These are phyloP conservation scores for Aureobasidium vineae DNA, from an alignment of 2,329 filamentous ascomycete genomes.

Conservation along the genomic window DNA sequence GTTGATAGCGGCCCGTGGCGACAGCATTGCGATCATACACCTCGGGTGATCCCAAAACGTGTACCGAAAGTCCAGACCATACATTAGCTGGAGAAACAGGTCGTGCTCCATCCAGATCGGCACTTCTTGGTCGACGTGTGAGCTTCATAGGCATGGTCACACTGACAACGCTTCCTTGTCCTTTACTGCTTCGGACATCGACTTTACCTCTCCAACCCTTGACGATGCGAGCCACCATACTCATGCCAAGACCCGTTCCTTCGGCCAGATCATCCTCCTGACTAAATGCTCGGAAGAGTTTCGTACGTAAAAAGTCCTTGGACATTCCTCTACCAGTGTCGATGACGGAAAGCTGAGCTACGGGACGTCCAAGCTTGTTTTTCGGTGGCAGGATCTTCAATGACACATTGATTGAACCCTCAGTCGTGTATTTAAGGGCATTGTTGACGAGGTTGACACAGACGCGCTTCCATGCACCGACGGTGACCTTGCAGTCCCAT, in stretches of 20 bases:
- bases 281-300: constrained; percentile 37
- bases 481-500: constrained; percentile 42
- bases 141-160: constrained; percentile 4
- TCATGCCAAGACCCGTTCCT: constrained; percentile 40
- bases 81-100: neutral
- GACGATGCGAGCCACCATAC: constrained; percentile 37
- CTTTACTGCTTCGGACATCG: constrained; percentile 44
- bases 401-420: constrained; percentile 44
- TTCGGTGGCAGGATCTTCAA: constrained; percentile 2
- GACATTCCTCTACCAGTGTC: constrained; percentile 41
- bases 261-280: constrained; percentile 38
- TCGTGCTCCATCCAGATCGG: neutral
- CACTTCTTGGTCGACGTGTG: neutral
- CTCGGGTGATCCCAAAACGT: neutral
- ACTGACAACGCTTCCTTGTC: neutral
- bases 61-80: neutral
- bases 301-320: constrained; percentile 33
- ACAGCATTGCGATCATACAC: neutral
- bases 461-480: constrained; percentile 42
- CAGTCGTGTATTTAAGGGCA: constrained; percentile 49
- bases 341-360: constrained; percentile 25
- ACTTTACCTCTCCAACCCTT: constrained; percentile 34
- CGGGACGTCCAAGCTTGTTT: constrained; percentile 25
- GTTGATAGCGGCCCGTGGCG: neutral
- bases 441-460: constrained; percentile 50